Evolutionary conservation across 306 rosid species (phyloP), one percentile per base, ranked within the genome.

Genomic region (Trifolium subterraneum): DNA sequence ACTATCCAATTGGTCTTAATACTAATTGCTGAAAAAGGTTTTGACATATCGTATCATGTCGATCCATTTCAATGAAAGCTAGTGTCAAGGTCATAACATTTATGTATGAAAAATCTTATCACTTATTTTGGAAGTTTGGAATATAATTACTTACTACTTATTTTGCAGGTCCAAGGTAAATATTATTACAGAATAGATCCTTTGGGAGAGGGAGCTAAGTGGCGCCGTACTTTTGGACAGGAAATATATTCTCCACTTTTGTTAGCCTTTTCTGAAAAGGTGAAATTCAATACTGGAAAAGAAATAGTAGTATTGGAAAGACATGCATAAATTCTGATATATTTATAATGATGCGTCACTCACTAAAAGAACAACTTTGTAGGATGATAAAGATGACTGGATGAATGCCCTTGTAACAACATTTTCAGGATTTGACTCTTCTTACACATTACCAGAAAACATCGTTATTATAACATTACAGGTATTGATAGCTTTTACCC

Each of bases 181-280:
- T 62, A 72, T 69, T 94, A 92, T 83, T 89, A 81, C 82, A 84
- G 89, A 86, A 81, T 94, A 18, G 97, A 94, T 41, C 95, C 88
- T 61, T 25, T 86, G 65, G 95, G 97, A 1, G 94, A 90, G 69
- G 99, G 99, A 75, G 92, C 96, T 20, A 90, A 90, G 78, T 94
- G 99, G 99, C 95, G 97, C 56, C 96, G 97, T 33, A 80, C 95
- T 51, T 80, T 87, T 78, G 99, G 97, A 72, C 99, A 94, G 87
- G 99, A 94, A 87, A 87, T 92, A 77, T 94, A 84, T 82, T 90
- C 96, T 79, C 97, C 99, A 25, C 96, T 94, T 82, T 91, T 94
- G 50, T 78, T 94, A 70, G 99, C 97, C 69, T 90, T 94, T 78
- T 55, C 96, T 66, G 96, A 92, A 78, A 87, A 91, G 96, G 97